Percentiles rank a stretch among this genome's conserved stretches.
These are phyloP conservation scores for Coemansia sp. DNA, from an alignment of 192 early-diverging fungal genomes.

Conservation along the genomic window DNA sequence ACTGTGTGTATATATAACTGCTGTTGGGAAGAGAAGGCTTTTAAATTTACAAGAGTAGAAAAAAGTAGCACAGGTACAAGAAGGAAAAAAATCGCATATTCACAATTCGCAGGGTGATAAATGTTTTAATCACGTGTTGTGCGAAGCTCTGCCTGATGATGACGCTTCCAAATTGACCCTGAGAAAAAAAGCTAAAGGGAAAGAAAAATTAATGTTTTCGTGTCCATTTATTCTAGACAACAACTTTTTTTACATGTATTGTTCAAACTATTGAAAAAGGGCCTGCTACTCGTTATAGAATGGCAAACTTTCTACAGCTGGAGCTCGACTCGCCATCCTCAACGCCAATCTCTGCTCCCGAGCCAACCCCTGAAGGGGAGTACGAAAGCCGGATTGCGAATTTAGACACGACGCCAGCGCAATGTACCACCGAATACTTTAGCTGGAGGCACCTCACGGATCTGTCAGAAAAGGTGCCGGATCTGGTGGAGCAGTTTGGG, in stretches of 20 bases:
- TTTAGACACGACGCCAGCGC: slow-evolving; percentile 31
- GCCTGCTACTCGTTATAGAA: background rate
- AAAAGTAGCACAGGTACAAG: background rate
- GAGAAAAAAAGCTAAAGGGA: too few species aligned
- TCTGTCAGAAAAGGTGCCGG: slow-evolving; percentile 27
- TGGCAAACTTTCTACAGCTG: slow-evolving; percentile 9
- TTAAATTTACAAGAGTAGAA: slow-evolving; percentile 1
- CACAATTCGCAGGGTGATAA: too few species aligned
- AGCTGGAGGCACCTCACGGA: slow-evolving; percentile 52
- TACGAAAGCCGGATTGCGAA: slow-evolving; percentile 55
- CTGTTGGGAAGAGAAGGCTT: background rate
- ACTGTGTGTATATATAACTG: background rate
- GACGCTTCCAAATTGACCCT: too few species aligned
- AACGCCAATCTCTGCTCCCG: slow-evolving; percentile 30
- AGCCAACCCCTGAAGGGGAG: slow-evolving; percentile 47
- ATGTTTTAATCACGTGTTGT: too few species aligned
- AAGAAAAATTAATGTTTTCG: too few species aligned
- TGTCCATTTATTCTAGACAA: too few species aligned
- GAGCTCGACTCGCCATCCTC: slow-evolving; percentile 28
- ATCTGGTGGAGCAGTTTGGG: slow-evolving; percentile 42
- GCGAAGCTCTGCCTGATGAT: too few species aligned
- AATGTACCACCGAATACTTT: slow-evolving; percentile 49
- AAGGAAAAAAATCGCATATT: too few species aligned
- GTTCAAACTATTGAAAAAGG: background rate
- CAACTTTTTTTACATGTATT: too few species aligned